These are phyloP conservation scores for Populus pruinosa DNA, from an alignment of 345 rosid genomes.

Conservation along the genomic window DNA sequence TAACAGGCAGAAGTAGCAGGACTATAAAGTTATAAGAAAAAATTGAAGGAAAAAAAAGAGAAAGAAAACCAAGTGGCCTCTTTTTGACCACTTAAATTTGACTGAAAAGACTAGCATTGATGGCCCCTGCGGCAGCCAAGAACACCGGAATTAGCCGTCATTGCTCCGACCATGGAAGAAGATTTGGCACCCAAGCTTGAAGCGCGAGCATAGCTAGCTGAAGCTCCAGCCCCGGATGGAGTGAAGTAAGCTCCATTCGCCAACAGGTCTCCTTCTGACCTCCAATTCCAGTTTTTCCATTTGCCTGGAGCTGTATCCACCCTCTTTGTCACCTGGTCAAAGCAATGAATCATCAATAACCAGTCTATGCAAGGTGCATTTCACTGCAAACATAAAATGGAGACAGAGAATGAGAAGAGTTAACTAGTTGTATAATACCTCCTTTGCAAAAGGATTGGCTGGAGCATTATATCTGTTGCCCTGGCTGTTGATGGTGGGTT, in stretches of 20 bases:
- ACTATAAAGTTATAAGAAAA: slow-evolving; percentile 5
- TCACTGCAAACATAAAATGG: not conserved
- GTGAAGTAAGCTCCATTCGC: slow-evolving; percentile 88
- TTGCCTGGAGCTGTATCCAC: slow-evolving; percentile 48
- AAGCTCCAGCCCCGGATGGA: slow-evolving; percentile 75
- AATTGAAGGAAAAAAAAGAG: not conserved
- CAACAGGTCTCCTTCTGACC: slow-evolving; percentile 83
- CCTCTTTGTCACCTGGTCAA: slow-evolving; percentile 80
- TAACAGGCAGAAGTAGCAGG: slow-evolving; percentile 7
- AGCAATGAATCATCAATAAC: not conserved
- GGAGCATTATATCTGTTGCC: slow-evolving; percentile 93
- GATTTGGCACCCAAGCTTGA: slow-evolving; percentile 91
- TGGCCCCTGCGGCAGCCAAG: slow-evolving; percentile 58
- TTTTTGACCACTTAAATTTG: slow-evolving; percentile 22
- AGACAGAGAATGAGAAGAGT: not conserved
- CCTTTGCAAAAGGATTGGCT: slow-evolving; percentile 67
- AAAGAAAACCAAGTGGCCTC: slow-evolving; percentile 17
- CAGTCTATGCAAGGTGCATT: not conserved
- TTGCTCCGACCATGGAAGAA: slow-evolving; percentile 66
- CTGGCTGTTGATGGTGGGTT: slow-evolving; percentile 93
- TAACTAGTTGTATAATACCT: slow-evolving; percentile 35
- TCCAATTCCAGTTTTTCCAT: slow-evolving; percentile 91
- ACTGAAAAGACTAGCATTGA: slow-evolving; percentile 40
- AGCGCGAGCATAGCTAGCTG: slow-evolving; percentile 85
- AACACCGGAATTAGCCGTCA: slow-evolving; percentile 75